phyloP scores from a whole-genome alignment of 1,284 basidiomycete genomes.

The Mixia osmundae region DNA sequence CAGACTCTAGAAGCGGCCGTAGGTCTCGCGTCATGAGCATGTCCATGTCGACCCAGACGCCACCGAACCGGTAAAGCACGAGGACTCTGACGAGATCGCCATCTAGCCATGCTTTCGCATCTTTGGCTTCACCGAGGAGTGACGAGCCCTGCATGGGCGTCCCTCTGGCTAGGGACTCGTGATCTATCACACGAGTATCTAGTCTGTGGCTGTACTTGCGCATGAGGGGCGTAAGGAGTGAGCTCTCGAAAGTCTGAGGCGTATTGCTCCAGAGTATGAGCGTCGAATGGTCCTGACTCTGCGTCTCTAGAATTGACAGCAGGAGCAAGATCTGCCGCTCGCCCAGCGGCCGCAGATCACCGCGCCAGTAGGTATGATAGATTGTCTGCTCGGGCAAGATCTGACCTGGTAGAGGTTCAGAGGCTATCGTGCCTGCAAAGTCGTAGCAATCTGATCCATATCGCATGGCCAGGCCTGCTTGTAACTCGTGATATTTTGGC shows the following conservation, averaged over 20 bases:
- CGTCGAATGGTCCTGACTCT: constrained; percentile 37
- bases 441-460: constrained; percentile 68
- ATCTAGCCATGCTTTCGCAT: constrained; percentile 72
- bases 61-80: constrained; percentile 67
- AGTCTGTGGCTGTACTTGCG: constrained; percentile 33
- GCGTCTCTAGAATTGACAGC: constrained; percentile 71
- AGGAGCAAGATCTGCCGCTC: constrained; percentile 64
- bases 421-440: constrained; percentile 46
- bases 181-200: constrained; percentile 40
- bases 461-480: constrained; percentile 47
- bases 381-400: constrained; percentile 30
- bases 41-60: constrained; percentile 91
- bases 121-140: constrained; percentile 33
- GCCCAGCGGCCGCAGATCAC: constrained; percentile 51
- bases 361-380: constrained; percentile 76
- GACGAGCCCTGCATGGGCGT: constrained; percentile 45
- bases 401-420: constrained; percentile 12
- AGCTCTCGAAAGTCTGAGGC: constrained; percentile 30
- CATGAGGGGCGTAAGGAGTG: constrained; percentile 38
- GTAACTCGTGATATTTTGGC: constrained; percentile 39
- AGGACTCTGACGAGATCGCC: constrained; percentile 66
- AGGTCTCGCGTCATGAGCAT: constrained; percentile 62
- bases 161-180: constrained; percentile 38
- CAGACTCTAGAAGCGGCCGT: constrained; percentile 57
- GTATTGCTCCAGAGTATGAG: constrained; percentile 65